Conservation (phyloP, 805 yeast species). For the Cyberlindnera xishuangbannaensis region DNA sequence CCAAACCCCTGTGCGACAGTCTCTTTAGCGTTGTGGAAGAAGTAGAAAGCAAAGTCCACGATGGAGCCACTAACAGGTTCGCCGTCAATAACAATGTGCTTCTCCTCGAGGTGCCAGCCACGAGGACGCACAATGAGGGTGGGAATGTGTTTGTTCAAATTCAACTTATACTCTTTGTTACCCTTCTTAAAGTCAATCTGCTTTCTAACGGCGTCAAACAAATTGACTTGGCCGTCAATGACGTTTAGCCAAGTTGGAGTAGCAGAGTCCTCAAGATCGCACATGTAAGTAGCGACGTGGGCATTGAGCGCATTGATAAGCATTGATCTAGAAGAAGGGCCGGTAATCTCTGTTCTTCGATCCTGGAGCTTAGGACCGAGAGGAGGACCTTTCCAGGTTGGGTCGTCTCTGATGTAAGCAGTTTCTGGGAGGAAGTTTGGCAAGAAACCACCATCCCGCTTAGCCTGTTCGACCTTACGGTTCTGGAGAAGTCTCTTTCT, state of each 20-base stretch:
- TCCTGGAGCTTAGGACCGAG: slow-evolving; percentile 68
- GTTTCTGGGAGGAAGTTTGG: slow-evolving; percentile 68
- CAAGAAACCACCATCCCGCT: slow-evolving; percentile 55
- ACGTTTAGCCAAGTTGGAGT: slow-evolving; percentile 81
- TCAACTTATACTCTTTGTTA: slow-evolving; percentile 29
- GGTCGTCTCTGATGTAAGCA: slow-evolving; percentile 60
- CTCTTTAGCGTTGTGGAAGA: slow-evolving; percentile 67
- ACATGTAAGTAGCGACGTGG: slow-evolving; percentile 76
- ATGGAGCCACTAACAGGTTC: slow-evolving; percentile 78
- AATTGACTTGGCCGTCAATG: slow-evolving; percentile 75
- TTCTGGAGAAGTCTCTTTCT: slow-evolving; percentile 55
- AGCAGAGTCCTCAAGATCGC: slow-evolving; percentile 80
- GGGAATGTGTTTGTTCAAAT: slow-evolving; percentile 50
- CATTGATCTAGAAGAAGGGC: slow-evolving; percentile 83
- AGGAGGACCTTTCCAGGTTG: slow-evolving; percentile 71
- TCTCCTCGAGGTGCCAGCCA: slow-evolving; percentile 83
- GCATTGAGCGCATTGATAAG: slow-evolving; percentile 77
- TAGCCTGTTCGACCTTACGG: slow-evolving; percentile 54
- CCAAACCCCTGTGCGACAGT: slow-evolving; percentile 63
- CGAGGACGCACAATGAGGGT: slow-evolving; percentile 81
- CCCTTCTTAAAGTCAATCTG: slow-evolving; percentile 48
- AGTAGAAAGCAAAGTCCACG: slow-evolving; percentile 74
- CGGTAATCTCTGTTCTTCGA: slow-evolving; percentile 78
- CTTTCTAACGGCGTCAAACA: slow-evolving; percentile 70
- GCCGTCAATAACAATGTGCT: slow-evolving; percentile 63